Evolutionary conservation across 2,329 filamentous ascomycete species (phyloP), one percentile per base, ranked within the genome.

Genomic region (Sporothrix pseudoabietina): DNA sequence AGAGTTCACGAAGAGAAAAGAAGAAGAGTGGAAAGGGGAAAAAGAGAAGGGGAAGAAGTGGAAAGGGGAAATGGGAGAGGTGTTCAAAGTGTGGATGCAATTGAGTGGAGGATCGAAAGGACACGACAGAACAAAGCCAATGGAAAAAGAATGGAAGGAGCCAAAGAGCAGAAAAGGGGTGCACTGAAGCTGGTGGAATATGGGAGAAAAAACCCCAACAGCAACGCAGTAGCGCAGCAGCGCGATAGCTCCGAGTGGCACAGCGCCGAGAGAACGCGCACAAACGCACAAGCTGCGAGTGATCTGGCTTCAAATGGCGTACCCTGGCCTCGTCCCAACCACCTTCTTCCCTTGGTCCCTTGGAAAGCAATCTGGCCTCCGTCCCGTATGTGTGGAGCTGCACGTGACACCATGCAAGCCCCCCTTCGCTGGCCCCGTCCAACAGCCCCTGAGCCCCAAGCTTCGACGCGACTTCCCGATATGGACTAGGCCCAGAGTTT

Each of bases 221-320:
- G 30, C 19, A 35, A 10, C 0, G 8, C 26, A 72, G 39, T n/a
- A 55, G 47, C 26, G 8, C 16, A 47, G 14, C 26, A 61, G 57
- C 61, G 69, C 69, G 61, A 66, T 68, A 72, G 73, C 71, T 74
- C 44, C 16, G 22, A 16, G 44, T 54, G 63, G 41, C 35, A 32
- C 32, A 41, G 19, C 32, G 26, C 26, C 26, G 26, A 26, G 26
- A 26, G 26, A 26, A 26, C 26, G 55, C 52, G 19, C 52, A 41
- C 49, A 41, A n/a, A 30, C 35, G 22, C 39, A 49, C 47, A 35
- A 41, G 66, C 66, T 55, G 26, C 35, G 72, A 77, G 76, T 71
- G 78, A 80, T 80, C 78, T 79, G 78, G 78, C 77, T 78, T 79
- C 76, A 77, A 77, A 75, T 73, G 75, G 22, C 8, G 52, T 9